phyloP scores from a whole-genome alignment of 306 rosid genomes.

The Cicer pinnatifidum region DNA sequence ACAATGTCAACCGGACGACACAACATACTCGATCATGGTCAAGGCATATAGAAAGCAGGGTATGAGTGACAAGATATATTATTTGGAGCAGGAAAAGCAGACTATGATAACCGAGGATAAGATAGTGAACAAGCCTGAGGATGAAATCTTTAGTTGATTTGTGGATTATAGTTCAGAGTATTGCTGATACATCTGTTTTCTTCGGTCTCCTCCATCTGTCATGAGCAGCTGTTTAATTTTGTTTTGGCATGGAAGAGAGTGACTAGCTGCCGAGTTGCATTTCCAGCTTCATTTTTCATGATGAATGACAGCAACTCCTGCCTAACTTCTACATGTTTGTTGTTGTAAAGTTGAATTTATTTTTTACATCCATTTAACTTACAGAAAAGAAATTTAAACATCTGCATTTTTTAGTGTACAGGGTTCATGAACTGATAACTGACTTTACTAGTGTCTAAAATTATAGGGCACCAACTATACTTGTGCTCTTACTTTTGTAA shows the following conservation, averaged over 20 bases:
- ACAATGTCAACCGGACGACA: constrained; percentile 65
- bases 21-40: constrained; percentile 67
- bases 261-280: constrained; percentile 38
- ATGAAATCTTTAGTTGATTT: constrained; percentile 40
- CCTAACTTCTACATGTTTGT: constrained; percentile 30
- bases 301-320: constrained; percentile 38
- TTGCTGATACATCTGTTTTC: constrained; percentile 41
- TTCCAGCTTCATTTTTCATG: constrained; percentile 38
- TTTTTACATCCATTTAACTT: constrained; percentile 25
- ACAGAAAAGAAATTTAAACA: constrained; percentile 22
- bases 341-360: constrained; percentile 36
- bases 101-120: constrained; percentile 41
- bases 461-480: neutral
- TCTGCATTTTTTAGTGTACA: constrained; percentile 15
- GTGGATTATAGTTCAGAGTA: constrained; percentile 34
- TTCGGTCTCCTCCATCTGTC: constrained; percentile 35
- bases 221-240: constrained; percentile 36
- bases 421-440: constrained; percentile 39
- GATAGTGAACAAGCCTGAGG: constrained; percentile 34
- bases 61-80: constrained; percentile 86
- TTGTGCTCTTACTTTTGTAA: neutral
- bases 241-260: constrained; percentile 35
- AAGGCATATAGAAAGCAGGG: constrained; percentile 87
- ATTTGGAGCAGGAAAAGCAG: constrained; percentile 71
- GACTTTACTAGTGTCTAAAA: constrained; percentile 13